These are phyloP conservation scores for Ganoderma lucidum DNA, from an alignment of 1,284 basidiomycete species.

Conservation along the genomic window DNA sequence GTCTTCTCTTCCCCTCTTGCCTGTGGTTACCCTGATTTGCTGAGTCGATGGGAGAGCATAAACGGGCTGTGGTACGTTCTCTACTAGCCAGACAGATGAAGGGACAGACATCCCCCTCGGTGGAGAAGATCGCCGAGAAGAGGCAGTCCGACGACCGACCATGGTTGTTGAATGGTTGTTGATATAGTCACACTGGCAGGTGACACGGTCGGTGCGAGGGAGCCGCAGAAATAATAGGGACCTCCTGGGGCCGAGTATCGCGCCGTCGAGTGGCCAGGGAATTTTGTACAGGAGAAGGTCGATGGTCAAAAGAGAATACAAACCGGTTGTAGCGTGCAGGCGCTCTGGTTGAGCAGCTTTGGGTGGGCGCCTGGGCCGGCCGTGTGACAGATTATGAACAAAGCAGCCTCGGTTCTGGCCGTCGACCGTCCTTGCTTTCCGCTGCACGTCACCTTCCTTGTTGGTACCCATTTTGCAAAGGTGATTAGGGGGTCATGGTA, in stretches of 20 bases:
- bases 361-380: neutral
- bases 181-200: neutral
- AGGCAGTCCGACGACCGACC: neutral
- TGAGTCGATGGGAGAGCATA: slow-evolving; percentile 4
- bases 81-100: neutral
- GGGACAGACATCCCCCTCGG: neutral
- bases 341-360: slow-evolving; percentile 1
- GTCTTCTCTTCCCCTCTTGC: slow-evolving; percentile 1
- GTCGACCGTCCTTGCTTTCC: neutral
- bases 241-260: neutral
- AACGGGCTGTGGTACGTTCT: no score
- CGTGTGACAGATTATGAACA: neutral
- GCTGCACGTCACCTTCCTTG: neutral
- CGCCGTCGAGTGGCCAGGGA: neutral
- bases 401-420: neutral
- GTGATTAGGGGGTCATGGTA: neutral
- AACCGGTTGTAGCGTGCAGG: neutral
- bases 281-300: neutral
- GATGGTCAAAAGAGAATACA: neutral
- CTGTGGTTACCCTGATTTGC: neutral
- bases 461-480: neutral
- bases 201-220: neutral
- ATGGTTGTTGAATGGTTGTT: neutral
- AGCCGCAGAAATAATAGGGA: neutral
- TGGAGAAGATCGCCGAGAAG: neutral